These are phyloP conservation scores for Auricularia cornea DNA, from an alignment of 768 basidiomycete species.

Conservation along the genomic window DNA sequence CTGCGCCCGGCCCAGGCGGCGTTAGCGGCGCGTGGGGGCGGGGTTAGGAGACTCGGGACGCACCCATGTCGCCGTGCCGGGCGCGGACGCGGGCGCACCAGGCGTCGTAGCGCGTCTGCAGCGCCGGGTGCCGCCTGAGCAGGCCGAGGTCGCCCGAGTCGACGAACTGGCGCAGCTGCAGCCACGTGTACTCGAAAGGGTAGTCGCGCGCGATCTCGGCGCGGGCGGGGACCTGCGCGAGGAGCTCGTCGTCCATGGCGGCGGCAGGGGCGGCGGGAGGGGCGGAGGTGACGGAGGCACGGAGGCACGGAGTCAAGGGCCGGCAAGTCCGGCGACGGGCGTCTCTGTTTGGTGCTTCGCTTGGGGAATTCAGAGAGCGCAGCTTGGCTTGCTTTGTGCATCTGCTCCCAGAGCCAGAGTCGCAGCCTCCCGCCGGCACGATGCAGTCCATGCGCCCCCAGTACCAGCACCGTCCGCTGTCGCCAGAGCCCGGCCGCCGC, in stretches of 20 bases:
- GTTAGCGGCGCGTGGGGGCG: not conserved
- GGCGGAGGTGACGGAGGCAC: too few species aligned
- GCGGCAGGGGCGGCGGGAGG: not conserved
- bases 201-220: conserved; percentile 62
- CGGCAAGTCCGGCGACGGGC: too few species aligned
- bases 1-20: conserved; percentile 26
- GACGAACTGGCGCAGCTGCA: conserved; percentile 65
- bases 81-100: conserved; percentile 49
- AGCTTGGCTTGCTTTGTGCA: too few species aligned
- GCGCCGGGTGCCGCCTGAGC: conserved; percentile 59
- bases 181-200: conserved; percentile 69
- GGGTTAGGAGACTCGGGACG: conserved; percentile 15
- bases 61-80: conserved; percentile 61
- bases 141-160: conserved; percentile 78
- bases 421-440: not conserved
- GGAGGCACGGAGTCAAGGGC: too few species aligned
- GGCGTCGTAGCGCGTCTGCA: conserved; percentile 58
- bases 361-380: too few species aligned
- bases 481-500: not conserved
- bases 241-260: not conserved
- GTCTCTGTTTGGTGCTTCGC: too few species aligned
- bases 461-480: not conserved
- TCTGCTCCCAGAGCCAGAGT: too few species aligned
- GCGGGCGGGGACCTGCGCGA: conserved; percentile 37
- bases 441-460: not conserved